Conservation (phyloP, 1,284 basidiomycete genomes). For the Leccinum pachyderme region DNA sequence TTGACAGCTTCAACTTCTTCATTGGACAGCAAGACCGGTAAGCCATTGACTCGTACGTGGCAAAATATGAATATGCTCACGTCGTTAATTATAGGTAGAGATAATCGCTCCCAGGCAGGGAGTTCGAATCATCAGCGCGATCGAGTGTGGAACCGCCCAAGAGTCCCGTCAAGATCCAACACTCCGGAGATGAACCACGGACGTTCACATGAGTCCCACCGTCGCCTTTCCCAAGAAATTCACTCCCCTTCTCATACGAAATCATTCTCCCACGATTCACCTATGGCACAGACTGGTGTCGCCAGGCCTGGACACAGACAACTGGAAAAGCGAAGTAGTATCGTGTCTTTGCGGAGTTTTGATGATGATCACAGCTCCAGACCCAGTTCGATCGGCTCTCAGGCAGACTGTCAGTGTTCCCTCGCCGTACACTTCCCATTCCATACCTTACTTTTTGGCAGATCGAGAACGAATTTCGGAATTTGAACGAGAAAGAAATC, state of each 20-base stretch:
- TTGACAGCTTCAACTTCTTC: conserved; percentile 20
- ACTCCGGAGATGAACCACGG: conserved; percentile 34
- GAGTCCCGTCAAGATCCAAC: conserved; percentile 18
- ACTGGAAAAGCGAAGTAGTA: conserved; percentile 35
- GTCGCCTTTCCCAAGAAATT: conserved; percentile 31
- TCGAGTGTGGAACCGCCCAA: conserved; percentile 38
- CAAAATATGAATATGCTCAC: conserved; percentile 10
- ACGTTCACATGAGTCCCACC: conserved; percentile 24
- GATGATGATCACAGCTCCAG: conserved; percentile 41
- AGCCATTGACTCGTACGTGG: conserved; percentile 3
- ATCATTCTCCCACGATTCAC: conserved; percentile 23
- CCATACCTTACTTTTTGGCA: conserved; percentile 18
- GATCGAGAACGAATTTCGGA: conserved; percentile 46
- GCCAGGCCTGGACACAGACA: conserved; percentile 17
- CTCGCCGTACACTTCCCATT: not conserved
- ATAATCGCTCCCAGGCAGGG: conserved; percentile 21
- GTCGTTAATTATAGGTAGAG: conserved; percentile 11
- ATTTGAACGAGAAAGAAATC: conserved; percentile 40
- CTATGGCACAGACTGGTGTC: conserved; percentile 22
- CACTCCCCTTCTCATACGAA: conserved; percentile 23
- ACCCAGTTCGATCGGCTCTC: conserved; percentile 45
- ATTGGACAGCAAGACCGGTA: conserved; percentile 14
- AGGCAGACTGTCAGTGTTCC: conserved; percentile 43
- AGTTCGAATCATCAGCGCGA: conserved; percentile 34
- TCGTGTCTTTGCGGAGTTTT: conserved; percentile 36